Conservation (phyloP, 2,329 filamentous ascomycete species). For the Botryosphaeria agaves region DNA sequence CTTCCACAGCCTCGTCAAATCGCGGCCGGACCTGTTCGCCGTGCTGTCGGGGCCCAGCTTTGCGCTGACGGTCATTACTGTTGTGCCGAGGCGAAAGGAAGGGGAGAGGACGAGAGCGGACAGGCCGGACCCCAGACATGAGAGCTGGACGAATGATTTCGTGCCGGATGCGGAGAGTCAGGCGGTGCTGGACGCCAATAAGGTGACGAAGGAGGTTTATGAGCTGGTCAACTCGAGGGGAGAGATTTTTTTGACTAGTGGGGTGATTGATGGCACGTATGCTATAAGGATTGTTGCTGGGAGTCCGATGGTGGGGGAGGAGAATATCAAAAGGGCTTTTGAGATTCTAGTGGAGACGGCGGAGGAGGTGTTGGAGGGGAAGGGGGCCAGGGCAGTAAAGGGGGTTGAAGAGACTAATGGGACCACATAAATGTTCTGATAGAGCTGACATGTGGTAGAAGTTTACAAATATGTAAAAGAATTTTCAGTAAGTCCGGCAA, state of each 20-base stretch:
- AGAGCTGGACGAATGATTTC: slow-evolving; percentile 16
- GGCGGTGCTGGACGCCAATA: slow-evolving; percentile 41
- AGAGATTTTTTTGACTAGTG: slow-evolving; percentile 69
- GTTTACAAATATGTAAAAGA: too few species aligned
- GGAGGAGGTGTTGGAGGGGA: slow-evolving; percentile 31
- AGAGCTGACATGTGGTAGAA: too few species aligned
- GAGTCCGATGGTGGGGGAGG: slow-evolving; percentile 51
- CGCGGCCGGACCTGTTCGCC: slow-evolving; percentile 52
- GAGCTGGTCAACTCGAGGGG: slow-evolving; percentile 56
- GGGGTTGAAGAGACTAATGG: too few species aligned
- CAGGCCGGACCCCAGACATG: slow-evolving; percentile 12
- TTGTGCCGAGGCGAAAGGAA: slow-evolving; percentile 22
- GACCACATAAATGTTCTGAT: too few species aligned
- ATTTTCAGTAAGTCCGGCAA: too few species aligned
- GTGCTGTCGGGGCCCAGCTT: slow-evolving; percentile 61
- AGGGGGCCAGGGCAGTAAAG: too few species aligned
- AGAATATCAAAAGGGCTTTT: slow-evolving; percentile 57
- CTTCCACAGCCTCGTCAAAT: slow-evolving; percentile 45
- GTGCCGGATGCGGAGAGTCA: slow-evolving; percentile 17
- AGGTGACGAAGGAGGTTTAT: slow-evolving; percentile 56
- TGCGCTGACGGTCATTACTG: slow-evolving; percentile 58
- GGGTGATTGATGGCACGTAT: slow-evolving; percentile 53
- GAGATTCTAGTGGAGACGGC: slow-evolving; percentile 49
- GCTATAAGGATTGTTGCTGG: slow-evolving; percentile 70
- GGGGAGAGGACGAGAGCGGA: slow-evolving; percentile 6